These are phyloP conservation scores for Chaetomiaceae sp. DNA, from an alignment of 2,329 filamentous ascomycete species.

Conservation along the genomic window DNA sequence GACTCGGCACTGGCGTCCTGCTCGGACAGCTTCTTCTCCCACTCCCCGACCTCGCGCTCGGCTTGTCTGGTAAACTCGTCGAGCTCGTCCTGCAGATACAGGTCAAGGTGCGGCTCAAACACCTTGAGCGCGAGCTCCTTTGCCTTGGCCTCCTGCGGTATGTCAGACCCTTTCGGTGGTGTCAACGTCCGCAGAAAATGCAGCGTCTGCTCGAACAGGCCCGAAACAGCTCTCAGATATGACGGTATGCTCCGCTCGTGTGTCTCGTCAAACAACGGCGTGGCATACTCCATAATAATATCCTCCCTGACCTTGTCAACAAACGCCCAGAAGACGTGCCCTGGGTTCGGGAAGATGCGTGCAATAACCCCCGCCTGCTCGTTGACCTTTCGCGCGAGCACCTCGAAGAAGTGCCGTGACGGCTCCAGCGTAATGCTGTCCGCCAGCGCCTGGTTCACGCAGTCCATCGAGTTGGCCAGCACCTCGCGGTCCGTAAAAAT, in stretches of 20 bases:
- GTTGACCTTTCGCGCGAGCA: slow-evolving; percentile 69
- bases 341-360: slow-evolving; percentile 70
- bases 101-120: slow-evolving; percentile 89
- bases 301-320: slow-evolving; percentile 80
- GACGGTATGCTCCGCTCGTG: slow-evolving; percentile 69
- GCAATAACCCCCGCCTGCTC: slow-evolving; percentile 77
- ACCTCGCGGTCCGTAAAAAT: slow-evolving; percentile 70
- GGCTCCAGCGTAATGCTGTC: slow-evolving; percentile 74
- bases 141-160: slow-evolving; percentile 56
- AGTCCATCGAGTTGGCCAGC: slow-evolving; percentile 73
- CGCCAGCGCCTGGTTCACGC: slow-evolving; percentile 62
- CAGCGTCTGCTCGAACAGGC: slow-evolving; percentile 80
- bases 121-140: slow-evolving; percentile 65
- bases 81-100: slow-evolving; percentile 88
- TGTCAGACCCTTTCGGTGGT: slow-evolving; percentile 55
- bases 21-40: slow-evolving; percentile 89
- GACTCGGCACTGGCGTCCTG: slow-evolving; percentile 88
- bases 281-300: slow-evolving; percentile 80
- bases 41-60: slow-evolving; percentile 70
- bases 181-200: slow-evolving; percentile 70
- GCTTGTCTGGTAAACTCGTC: slow-evolving; percentile 76
- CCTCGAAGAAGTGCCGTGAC: slow-evolving; percentile 75
- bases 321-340: slow-evolving; percentile 70
- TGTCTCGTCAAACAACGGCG: slow-evolving; percentile 79
- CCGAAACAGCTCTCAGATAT: slow-evolving; percentile 82